Conservation (phyloP, 768 basidiomycete species). For the Tricholoma bakamatsutake region DNA sequence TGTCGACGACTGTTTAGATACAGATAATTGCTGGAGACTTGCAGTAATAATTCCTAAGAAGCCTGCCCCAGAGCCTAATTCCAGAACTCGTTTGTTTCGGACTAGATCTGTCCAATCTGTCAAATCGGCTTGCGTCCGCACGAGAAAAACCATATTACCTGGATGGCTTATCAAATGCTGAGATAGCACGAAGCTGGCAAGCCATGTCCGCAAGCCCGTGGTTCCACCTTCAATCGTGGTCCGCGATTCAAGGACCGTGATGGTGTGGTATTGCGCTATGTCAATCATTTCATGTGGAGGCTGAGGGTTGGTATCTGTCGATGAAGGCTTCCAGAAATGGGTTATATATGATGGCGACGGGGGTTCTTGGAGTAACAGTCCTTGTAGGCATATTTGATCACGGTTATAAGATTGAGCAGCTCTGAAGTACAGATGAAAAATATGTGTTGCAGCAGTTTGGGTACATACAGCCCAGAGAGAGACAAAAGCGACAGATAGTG, state of each 20-base stretch:
- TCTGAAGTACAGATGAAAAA: constrained; percentile 11
- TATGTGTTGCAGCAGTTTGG: background rate
- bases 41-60: constrained; percentile 64
- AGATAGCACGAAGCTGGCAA: constrained; percentile 60
- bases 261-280: constrained; percentile 28
- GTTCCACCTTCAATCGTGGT: constrained; percentile 72
- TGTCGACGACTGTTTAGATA: background rate
- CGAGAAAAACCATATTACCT: constrained; percentile 30
- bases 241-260: constrained; percentile 69
- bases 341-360: constrained; percentile 60
- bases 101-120: constrained; percentile 40
- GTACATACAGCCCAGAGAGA: constrained; percentile 27
- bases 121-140: constrained; percentile 8
- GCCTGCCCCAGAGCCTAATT: constrained; percentile 74
- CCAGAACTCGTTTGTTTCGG: constrained; percentile 45
- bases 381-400: constrained; percentile 21
- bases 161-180: constrained; percentile 53
- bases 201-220: constrained; percentile 78
- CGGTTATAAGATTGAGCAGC: constrained; percentile 14
- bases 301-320: background rate
- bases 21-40: constrained; percentile 40
- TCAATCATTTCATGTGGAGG: constrained; percentile 12
- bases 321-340: constrained; percentile 47
- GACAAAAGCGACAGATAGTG: constrained; percentile 48
- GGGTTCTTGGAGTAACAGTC: constrained; percentile 22